A percentile compares a stretch with the other conserved stretches of the same genome.
phyloP scores from a whole-genome alignment of 768 basidiomycete genomes.

The Collybiopsis confluens region DNA sequence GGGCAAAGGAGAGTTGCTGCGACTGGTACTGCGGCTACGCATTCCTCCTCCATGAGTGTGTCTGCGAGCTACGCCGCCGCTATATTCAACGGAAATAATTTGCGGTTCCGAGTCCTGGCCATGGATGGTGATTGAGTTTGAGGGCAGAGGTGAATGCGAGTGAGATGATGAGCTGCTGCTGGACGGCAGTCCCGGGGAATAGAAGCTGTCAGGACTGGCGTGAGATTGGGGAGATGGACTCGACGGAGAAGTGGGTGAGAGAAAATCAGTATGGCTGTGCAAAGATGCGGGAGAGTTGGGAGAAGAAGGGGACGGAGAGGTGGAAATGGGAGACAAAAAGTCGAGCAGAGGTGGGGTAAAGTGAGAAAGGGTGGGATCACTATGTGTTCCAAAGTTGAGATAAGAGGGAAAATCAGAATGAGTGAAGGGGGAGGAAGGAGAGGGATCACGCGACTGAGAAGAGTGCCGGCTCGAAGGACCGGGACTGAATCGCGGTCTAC shows the following conservation, averaged over 20 bases:
- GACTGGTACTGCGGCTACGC: neutral
- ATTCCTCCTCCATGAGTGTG: neutral
- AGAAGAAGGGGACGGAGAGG: neutral
- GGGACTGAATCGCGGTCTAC: neutral
- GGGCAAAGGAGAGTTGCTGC: neutral
- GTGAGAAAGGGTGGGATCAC: neutral
- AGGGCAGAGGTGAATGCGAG: neutral
- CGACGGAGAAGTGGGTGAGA: neutral
- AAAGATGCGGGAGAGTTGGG: neutral
- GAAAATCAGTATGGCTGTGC: neutral
- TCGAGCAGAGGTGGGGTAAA: neutral
- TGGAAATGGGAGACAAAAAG: neutral
- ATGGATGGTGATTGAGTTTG: neutral
- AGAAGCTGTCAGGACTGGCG: neutral
- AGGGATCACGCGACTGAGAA: conserved; percentile 4
- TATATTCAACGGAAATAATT: neutral
- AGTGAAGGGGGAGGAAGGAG: neutral
- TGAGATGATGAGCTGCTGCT: neutral
- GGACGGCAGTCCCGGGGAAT: neutral
- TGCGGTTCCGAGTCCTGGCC: conserved; percentile 1
- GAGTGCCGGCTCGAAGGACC: neutral
- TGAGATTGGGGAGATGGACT: neutral
- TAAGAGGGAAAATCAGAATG: conserved; percentile 3
- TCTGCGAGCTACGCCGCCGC: conserved; percentile 5
- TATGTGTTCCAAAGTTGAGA: neutral